Evolutionary conservation across 768 basidiomycete species (phyloP).

Genomic region (Psilocybe azurescens): DNA sequence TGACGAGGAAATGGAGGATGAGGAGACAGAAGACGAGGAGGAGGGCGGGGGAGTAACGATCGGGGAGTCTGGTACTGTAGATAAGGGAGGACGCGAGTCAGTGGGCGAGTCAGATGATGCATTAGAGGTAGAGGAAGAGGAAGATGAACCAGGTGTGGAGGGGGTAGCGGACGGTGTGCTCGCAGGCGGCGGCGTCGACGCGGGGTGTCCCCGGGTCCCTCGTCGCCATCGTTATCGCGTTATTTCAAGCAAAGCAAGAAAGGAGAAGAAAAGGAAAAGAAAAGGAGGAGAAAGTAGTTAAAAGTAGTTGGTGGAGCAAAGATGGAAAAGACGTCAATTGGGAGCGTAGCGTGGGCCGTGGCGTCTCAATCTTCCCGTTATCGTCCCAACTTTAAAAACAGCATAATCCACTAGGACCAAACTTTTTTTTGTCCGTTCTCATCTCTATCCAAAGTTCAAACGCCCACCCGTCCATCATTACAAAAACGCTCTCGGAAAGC

Average conservation of each 20-base stretch:
- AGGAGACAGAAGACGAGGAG: constrained; percentile 6
- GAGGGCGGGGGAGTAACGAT: constrained; percentile 1
- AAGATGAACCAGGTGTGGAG: constrained; percentile 12
- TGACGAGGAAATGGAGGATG: constrained; percentile 7
- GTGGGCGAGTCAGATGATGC: background rate
- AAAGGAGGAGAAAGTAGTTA: background rate
- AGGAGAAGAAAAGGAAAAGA: background rate
- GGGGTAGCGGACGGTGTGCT: background rate
- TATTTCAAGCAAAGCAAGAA: background rate
- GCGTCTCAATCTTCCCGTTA: background rate
- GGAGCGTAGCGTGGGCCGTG: background rate
- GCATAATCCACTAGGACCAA: background rate
- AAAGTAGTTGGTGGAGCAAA: background rate
- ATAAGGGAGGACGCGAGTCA: background rate
- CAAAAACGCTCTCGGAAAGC: too few species aligned
- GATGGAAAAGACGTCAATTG: background rate
- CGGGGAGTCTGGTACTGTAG: constrained; percentile 1
- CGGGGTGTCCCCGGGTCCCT: background rate
- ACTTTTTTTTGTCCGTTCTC: background rate
- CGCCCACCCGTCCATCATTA: background rate
- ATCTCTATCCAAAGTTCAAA: background rate
- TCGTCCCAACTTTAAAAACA: background rate
- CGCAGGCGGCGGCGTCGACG: background rate
- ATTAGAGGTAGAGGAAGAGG: constrained; percentile 1
- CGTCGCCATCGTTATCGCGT: background rate